Conservation (phyloP, 2,329 filamentous ascomycete species). For the Amauroascus verrucosus region DNA sequence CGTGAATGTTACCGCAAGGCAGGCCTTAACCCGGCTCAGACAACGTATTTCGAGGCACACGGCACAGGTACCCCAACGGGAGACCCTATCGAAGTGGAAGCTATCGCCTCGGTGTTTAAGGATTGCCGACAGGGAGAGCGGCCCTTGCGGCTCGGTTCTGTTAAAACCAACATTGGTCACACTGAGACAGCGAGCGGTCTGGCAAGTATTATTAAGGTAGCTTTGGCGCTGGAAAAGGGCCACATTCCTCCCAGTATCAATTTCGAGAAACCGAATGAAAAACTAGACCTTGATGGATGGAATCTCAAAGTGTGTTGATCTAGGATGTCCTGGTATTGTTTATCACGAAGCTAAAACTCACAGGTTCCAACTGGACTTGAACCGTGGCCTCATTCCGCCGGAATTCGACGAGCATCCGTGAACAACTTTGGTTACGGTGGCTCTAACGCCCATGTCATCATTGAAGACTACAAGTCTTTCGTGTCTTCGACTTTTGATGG, state of each 20-base stretch:
- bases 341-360: too few relatives aligned
- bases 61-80: constrained; percentile 34
- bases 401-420: not conserved
- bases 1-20: constrained; percentile 18
- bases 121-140: not conserved
- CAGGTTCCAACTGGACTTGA: too few relatives aligned
- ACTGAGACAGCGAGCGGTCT: constrained; percentile 22
- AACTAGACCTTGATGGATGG: not conserved
- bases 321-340: too few relatives aligned
- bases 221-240: not conserved
- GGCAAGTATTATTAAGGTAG: constrained; percentile 22
- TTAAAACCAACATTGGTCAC: constrained; percentile 22
- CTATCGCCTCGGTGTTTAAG: not conserved
- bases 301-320: constrained; percentile 10
- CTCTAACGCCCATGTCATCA: not conserved
- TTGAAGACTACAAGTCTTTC: not conserved
- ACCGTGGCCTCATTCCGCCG: too few relatives aligned
- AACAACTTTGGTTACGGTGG: constrained; percentile 8
- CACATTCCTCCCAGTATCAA: not conserved
- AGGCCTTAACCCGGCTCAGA: constrained; percentile 15
- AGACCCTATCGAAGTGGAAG: not conserved
- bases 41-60: constrained; percentile 22
- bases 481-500: too few relatives aligned
- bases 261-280: not conserved
- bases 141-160: not conserved